A percentile compares a stretch with the other conserved stretches of the same genome.
These are phyloP conservation scores for Mucor lusitanicus DNA, from an alignment of 371 early-diverging fungal species.

Conservation along the genomic window DNA sequence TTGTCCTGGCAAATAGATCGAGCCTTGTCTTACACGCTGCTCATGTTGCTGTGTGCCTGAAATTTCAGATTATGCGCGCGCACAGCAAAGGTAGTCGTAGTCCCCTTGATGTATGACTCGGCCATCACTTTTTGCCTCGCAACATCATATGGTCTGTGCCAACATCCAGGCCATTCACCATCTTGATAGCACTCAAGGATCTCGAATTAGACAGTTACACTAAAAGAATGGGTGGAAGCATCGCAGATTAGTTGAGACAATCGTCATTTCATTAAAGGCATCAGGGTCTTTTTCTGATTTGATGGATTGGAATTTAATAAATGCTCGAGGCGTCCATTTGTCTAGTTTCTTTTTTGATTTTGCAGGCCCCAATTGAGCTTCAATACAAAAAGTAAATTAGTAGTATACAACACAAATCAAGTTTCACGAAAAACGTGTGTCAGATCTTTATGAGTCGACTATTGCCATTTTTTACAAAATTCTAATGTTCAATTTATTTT, in stretches of 20 bases:
- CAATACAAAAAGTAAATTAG: neutral
- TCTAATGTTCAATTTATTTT: constrained; percentile 1
- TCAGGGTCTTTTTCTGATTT: neutral
- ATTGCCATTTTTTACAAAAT: neutral
- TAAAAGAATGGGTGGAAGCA: neutral
- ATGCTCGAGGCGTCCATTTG: neutral
- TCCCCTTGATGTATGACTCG: no score
- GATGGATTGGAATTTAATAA: neutral
- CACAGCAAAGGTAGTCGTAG: no score
- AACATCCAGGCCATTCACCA: neutral
- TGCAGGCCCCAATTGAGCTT: neutral
- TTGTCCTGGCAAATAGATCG: no score
- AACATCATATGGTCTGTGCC: neutral
- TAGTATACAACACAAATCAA: neutral
- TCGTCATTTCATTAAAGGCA: neutral
- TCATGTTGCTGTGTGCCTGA: neutral
- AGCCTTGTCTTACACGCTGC: no score
- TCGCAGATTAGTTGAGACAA: neutral
- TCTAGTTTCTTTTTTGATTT: neutral
- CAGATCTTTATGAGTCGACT: neutral
- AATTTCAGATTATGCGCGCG: no score
- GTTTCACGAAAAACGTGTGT: neutral
- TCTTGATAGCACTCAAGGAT: neutral
- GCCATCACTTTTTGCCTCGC: no score
- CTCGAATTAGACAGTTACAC: neutral